These are phyloP conservation scores for Neltuma alba DNA, from an alignment of 306 rosid species.

Conservation along the genomic window DNA sequence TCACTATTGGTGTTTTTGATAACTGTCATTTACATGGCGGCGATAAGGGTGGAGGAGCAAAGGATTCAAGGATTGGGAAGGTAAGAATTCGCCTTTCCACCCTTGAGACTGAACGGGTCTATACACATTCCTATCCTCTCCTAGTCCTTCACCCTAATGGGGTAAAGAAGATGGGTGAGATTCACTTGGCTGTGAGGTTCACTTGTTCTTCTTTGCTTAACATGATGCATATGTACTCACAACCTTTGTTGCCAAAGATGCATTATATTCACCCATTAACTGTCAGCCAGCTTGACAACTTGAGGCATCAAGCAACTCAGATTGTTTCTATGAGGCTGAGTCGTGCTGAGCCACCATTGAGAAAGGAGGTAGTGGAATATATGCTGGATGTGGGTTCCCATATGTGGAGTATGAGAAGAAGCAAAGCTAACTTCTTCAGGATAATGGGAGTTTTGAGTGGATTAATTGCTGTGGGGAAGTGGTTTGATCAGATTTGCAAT, in stretches of 20 bases:
- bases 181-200: constrained; percentile 96
- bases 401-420: constrained; percentile 99
- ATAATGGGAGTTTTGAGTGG: constrained; percentile 91
- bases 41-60: constrained; percentile 69
- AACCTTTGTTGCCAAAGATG: constrained; percentile 92
- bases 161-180: constrained; percentile 99
- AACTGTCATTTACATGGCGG: constrained; percentile 93
- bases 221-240: constrained; percentile 99
- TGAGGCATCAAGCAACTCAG: constrained; percentile 97
- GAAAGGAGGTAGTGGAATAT: constrained; percentile 91
- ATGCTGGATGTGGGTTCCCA: constrained; percentile 97
- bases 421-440: constrained; percentile 95
- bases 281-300: constrained; percentile 86
- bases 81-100: constrained; percentile 94
- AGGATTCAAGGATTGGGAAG: constrained; percentile 87
- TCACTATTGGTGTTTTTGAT: constrained; percentile 94
- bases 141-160: constrained; percentile 82
- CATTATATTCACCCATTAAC: constrained; percentile 90
- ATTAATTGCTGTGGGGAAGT: constrained; percentile 92
- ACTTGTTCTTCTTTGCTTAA: constrained; percentile 89
- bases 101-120: constrained; percentile 90
- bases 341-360: constrained; percentile 92
- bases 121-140: constrained; percentile 92
- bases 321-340: constrained; percentile 83
- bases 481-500: constrained; percentile 96